phyloP scores from a whole-genome alignment of 2,329 filamentous ascomycete species.

The Cercospora sp. region DNA sequence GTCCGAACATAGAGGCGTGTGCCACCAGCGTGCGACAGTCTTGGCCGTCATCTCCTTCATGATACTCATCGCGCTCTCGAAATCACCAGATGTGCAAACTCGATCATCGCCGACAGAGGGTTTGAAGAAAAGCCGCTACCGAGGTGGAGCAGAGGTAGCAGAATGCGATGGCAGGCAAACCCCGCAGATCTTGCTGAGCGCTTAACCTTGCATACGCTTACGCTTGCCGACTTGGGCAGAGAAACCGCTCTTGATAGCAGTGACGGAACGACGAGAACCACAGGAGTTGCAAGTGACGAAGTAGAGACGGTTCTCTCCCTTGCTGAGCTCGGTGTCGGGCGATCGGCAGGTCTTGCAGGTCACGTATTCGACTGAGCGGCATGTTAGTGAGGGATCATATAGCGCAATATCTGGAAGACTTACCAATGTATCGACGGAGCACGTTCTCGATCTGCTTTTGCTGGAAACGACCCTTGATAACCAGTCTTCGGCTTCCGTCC shows the following conservation, averaged over 20 bases:
- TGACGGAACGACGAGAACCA: conserved; percentile 73
- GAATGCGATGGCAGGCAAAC: not conserved
- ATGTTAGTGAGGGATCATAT: conserved; percentile 27
- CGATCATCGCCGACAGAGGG: conserved; percentile 11
- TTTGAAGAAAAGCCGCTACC: not conserved
- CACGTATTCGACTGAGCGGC: conserved; percentile 77
- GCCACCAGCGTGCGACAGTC: not conserved
- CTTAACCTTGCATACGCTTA: conserved; percentile 69
- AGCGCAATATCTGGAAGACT: conserved; percentile 40
- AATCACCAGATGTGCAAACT: conserved; percentile 7
- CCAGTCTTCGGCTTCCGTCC: conserved; percentile 85
- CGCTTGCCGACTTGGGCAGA: conserved; percentile 98
- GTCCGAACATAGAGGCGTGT: not conserved
- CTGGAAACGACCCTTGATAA: conserved; percentile 99
- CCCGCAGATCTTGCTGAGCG: too few species aligned
- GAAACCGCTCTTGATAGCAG: conserved; percentile 99
- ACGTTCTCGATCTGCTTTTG: conserved; percentile 99
- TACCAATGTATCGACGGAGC: conserved; percentile 89
- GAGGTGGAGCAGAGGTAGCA: not conserved
- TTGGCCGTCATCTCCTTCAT: not conserved
- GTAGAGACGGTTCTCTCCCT: conserved; percentile 98
- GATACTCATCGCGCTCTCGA: conserved; percentile 4
- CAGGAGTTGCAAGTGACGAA: conserved; percentile 92
- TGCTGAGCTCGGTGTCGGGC: conserved; percentile 92
- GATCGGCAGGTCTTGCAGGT: conserved; percentile 98